These are phyloP conservation scores for Phoenix dactylifera DNA, from an alignment of 176 grass and related monocot genomes.

Conservation along the genomic window DNA sequence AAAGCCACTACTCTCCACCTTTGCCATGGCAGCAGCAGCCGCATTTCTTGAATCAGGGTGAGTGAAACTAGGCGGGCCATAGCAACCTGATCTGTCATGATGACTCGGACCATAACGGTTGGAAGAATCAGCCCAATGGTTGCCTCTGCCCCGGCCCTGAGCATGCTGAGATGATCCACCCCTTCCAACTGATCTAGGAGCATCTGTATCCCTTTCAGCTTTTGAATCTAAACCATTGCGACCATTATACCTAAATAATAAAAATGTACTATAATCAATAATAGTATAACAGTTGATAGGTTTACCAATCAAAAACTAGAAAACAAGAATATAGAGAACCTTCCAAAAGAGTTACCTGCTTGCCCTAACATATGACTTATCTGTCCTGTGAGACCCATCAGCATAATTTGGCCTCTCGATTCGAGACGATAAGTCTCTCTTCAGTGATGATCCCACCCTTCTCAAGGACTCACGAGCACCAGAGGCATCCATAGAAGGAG, in stretches of 20 bases:
- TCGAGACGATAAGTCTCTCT: conserved; percentile 32
- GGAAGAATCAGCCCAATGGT: conserved; percentile 54
- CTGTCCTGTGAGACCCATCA: conserved; percentile 38
- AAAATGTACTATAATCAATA: conserved; percentile 10
- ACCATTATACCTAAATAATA: conserved; percentile 57
- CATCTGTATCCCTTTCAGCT: conserved; percentile 32
- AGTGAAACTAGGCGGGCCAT: conserved; percentile 26
- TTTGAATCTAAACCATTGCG: conserved; percentile 36
- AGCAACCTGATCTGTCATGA: conserved; percentile 47
- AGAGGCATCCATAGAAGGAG: conserved; percentile 21
- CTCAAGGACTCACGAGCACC: conserved; percentile 14
- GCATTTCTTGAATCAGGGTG: conserved; percentile 72
- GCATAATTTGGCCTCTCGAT: conserved; percentile 30
- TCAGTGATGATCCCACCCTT: conserved; percentile 21
- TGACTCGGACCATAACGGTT: conserved; percentile 30
- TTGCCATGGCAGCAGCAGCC: conserved; percentile 75
- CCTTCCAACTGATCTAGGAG: conserved; percentile 26
- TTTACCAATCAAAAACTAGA: conserved; percentile 6
- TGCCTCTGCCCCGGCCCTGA: conserved; percentile 28
- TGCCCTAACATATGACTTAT: conserved; percentile 18
- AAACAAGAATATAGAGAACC: background rate
- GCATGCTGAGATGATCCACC: conserved; percentile 22
- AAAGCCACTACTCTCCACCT: conserved; percentile 95
- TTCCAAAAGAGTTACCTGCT: conserved; percentile 45
- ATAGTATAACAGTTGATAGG: background rate